Percentiles rank a stretch among this genome's conserved stretches.
phyloP scores from a whole-genome alignment of 768 basidiomycete genomes.

The button mushroom (Agaricus bisporus) region DNA sequence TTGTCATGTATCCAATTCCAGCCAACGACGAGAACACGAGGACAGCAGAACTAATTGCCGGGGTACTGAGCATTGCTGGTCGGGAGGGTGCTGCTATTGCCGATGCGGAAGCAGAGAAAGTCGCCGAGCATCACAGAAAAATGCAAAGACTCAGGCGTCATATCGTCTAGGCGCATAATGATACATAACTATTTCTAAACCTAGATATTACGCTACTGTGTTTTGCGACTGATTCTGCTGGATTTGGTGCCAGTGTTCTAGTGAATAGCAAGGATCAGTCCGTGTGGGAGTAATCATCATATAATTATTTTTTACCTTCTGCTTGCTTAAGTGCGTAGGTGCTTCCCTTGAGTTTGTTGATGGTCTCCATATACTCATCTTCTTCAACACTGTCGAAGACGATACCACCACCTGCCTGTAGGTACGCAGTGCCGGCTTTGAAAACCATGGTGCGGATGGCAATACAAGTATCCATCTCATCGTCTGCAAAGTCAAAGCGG shows the following conservation, averaged over 20 bases:
- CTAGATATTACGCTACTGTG: conserved; percentile 16
- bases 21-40: conserved; percentile 95
- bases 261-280: conserved; percentile 14
- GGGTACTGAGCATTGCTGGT: conserved; percentile 85
- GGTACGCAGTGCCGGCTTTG: conserved; percentile 85
- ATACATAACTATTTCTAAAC: conserved; percentile 13
- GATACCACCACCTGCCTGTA: conserved; percentile 96
- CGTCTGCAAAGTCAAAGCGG: conserved; percentile 92
- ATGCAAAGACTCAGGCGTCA: conserved; percentile 15
- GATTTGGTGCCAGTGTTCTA: conserved; percentile 68
- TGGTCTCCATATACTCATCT: conserved; percentile 93
- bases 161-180: conserved; percentile 13
- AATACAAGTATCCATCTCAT: conserved; percentile 98
- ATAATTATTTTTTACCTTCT: conserved; percentile 53
- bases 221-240: conserved; percentile 38
- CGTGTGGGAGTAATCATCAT: neutral
- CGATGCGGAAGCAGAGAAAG: conserved; percentile 20
- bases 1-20: conserved; percentile 97
- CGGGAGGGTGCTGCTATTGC: conserved; percentile 60
- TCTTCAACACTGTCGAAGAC: conserved; percentile 96
- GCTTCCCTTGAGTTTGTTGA: conserved; percentile 92
- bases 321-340: conserved; percentile 79
- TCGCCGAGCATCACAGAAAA: conserved; percentile 23
- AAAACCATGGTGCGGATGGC: conserved; percentile 98
- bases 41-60: conserved; percentile 86